phyloP scores from a whole-genome alignment of 1,139 yeast species.

The Saccharomyces hybrid region DNA sequence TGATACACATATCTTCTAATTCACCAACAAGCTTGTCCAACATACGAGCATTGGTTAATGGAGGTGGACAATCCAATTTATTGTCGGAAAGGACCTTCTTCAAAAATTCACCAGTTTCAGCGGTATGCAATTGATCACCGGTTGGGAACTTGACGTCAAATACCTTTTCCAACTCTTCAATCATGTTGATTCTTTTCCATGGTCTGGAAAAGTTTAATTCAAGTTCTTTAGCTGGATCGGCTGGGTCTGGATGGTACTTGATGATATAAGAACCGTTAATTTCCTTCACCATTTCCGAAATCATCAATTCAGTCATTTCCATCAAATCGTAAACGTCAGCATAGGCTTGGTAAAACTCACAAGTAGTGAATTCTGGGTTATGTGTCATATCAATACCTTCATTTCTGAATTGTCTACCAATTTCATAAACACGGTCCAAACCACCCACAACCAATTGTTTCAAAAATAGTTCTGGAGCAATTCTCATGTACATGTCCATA shows the following conservation, averaged over 20 bases:
- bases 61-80: slow-evolving; percentile 90
- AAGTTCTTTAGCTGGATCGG: slow-evolving; percentile 64
- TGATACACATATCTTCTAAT: slow-evolving; percentile 84
- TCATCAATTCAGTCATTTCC: slow-evolving; percentile 92
- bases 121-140: slow-evolving; percentile 91
- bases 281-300: slow-evolving; percentile 96
- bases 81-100: slow-evolving; percentile 69
- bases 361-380: slow-evolving; percentile 90
- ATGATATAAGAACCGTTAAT: slow-evolving; percentile 85
- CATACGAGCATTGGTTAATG: slow-evolving; percentile 97
- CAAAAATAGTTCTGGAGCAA: slow-evolving; percentile 95
- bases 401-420: slow-evolving; percentile 98
- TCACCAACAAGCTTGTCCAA: slow-evolving; percentile 96
- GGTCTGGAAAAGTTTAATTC: slow-evolving; percentile 90
- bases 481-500: slow-evolving; percentile 96
- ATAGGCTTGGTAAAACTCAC: slow-evolving; percentile 86
- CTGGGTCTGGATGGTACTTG: slow-evolving; percentile 81
- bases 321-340: slow-evolving; percentile 68
- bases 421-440: slow-evolving; percentile 95
- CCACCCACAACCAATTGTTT: slow-evolving; percentile 98
- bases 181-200: slow-evolving; percentile 98
- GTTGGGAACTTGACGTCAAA: slow-evolving; percentile 88
- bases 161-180: slow-evolving; percentile 85
- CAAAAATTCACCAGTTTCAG: slow-evolving; percentile 86
- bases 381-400: slow-evolving; percentile 96